These are phyloP conservation scores for Ogataea haglerorum DNA, from an alignment of 805 yeast genomes.

Conservation along the genomic window DNA sequence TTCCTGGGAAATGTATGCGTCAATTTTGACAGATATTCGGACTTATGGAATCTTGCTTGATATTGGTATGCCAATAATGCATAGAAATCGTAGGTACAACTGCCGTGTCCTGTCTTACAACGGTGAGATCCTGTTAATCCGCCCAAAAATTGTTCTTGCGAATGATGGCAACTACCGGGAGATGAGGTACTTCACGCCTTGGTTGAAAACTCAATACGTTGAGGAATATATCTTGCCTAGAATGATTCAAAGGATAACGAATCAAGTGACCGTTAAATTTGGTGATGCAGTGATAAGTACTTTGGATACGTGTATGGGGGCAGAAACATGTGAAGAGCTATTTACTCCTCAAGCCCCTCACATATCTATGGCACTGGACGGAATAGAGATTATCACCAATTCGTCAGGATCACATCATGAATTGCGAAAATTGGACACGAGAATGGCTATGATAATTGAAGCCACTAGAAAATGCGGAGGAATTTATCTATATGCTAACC, in stretches of 20 bases:
- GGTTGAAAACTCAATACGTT: conserved; percentile 75
- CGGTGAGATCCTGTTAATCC: conserved; percentile 74
- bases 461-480: conserved; percentile 98
- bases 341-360: conserved; percentile 97
- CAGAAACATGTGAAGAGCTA: conserved; percentile 96
- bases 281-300: conserved; percentile 92
- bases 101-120: conserved; percentile 83
- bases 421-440: conserved; percentile 78
- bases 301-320: conserved; percentile 86
- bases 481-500: conserved; percentile 87
- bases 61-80: conserved; percentile 91
- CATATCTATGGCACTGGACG: conserved; percentile 85
- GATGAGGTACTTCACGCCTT: conserved; percentile 95
- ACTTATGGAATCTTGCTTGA: conserved; percentile 80
- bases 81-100: conserved; percentile 84
- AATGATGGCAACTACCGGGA: conserved; percentile 98
- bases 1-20: conserved; percentile 91
- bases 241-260: conserved; percentile 58
- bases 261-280: conserved; percentile 66
- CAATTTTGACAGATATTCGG: conserved; percentile 63
- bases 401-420: conserved; percentile 99
- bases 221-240: conserved; percentile 76
- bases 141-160: conserved; percentile 92
- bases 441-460: conserved; percentile 80
- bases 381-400: conserved; percentile 95